Evolutionary conservation across 2,329 filamentous ascomycete genomes (phyloP), one percentile per base, ranked within the genome.

Genomic region (Lachnellula willkommii): DNA sequence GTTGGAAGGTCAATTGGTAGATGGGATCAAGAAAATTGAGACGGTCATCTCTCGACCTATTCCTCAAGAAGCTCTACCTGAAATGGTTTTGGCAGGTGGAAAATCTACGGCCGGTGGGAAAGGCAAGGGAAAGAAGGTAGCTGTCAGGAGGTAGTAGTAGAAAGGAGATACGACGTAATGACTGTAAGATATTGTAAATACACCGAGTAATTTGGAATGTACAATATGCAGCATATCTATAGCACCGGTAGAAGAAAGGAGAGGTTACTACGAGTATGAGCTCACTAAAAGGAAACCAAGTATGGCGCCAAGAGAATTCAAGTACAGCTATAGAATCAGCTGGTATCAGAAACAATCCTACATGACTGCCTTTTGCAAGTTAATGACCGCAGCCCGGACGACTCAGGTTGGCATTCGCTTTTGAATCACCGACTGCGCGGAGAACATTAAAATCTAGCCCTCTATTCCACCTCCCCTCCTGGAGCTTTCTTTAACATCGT

Each of bases 1-100:
- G 55, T 72, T 83, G 52, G 72, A 77, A 15, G 83, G 84, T 17
- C 68, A 70, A 56, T 61, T 89, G 48, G 71, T 92, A n/a, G 74
- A 85, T 64, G 84, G 84, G n/a, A 63, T 71, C 36, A 66, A 75
- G 66, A 70, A 68, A 54, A 79, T 85, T 52, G 70, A 79, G 46
- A 55, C 69, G 37, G 72, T 47, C 70, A 50, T 65, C 77, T 57
- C 56, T 58, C 35, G 63, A 15, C 47, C 57, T 1, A 55, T 55
- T 6, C 47, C 42, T 7, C 54, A 50, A 35, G 60, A 65, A 20
- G 55, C 63, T 9, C 55, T 69, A 39, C 63, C 70, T 8, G 68
- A 68, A 35, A 63, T 67, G 45, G 55, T 61, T 7, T 47, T 60
- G 52, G 62, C 62, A 37, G 58, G 59, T 40, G 66, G 54, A 47